Base-by-base conservation (phyloP, 2,329 filamentous ascomycete species). In the Ophiobolus disseminans region DNA sequence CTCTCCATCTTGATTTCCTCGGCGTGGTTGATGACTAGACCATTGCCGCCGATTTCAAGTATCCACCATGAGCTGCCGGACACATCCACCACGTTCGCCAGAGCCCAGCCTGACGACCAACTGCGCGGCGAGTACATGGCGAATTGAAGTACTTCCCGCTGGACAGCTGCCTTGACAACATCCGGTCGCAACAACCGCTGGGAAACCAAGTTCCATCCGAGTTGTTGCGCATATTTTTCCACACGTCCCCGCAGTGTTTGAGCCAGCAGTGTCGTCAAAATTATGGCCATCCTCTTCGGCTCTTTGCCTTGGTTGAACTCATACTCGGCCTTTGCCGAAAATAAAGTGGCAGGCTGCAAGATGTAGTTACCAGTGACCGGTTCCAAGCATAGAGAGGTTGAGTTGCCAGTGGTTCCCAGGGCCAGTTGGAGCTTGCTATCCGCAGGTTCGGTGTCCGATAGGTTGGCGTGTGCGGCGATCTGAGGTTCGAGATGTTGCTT, bases 351-450 rank as follows among this genome's bases (percentile, higher is more conserved):
- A 26, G 91, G 89, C 48, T 84, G 83, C 28, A 96, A 73, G 8
- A 86, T 83, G 53, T 91, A 87, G 9, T 80, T 75, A n/a, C 94
- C 94, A 0, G 89, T 91, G 20, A 89, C 84, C 0, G 88, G 85
- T 58, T 96, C 90, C 37, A 97, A 80, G 14, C 83, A 80, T 21
- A 96, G 72, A 5, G 78, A 82, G 25, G 88, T 56, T 2, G 63
- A 74, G 28, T 79, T 76, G 45, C 84, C 80, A 20, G 81, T 77
- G n/a, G 80, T 77, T 4, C 88, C 88, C 21, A 96, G 77, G 57
- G 89, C 86, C 59, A 93, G 81, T 23, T 79, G 79, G 43, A 97
- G 78, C 23, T 74, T 78, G 36, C 88, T 92, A 28, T 88, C 81
- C 10, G 82, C 80, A 1, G 90, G 86, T 39, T 90, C 84, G 1